Percentiles rank a stretch among this genome's conserved stretches.
Evolutionary conservation across 495 filamentous ascomycete genomes (phyloP).

Genomic region (Paragyromitra xinjiangensis): DNA sequence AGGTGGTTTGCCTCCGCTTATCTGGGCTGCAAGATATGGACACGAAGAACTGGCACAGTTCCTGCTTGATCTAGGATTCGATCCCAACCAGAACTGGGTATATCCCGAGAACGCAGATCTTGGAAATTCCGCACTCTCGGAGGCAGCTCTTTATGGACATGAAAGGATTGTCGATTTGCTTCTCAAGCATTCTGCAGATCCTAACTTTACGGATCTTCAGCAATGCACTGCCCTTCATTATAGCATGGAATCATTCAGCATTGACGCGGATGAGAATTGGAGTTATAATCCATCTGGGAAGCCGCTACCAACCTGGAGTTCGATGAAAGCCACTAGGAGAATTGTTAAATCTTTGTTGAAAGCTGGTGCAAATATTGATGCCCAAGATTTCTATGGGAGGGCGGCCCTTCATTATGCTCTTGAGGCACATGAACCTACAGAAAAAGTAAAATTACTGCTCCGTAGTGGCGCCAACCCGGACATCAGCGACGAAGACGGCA

Average conservation of each 20-base stretch:
- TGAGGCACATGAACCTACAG: too few relatives aligned
- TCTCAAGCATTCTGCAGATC: conserved; percentile 5
- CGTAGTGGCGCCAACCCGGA: neutral
- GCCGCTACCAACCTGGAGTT: neutral
- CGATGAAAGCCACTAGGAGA: neutral
- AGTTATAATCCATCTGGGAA: neutral
- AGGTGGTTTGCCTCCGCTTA: too few relatives aligned
- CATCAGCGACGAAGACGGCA: neutral
- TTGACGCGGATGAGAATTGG: neutral
- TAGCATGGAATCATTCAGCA: neutral
- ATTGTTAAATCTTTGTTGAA: neutral
- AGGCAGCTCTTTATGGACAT: neutral
- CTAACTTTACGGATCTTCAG: neutral
- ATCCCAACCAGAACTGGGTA: neutral
- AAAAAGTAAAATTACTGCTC: neutral
- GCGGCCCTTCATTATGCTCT: neutral
- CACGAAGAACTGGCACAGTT: neutral
- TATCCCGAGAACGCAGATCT: neutral
- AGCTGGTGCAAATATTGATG: neutral
- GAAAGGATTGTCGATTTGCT: neutral
- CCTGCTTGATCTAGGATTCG: neutral
- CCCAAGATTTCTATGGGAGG: neutral
- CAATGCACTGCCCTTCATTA: neutral
- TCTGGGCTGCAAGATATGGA: neutral
- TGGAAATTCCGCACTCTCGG: neutral